Conservation (phyloP, 1,284 basidiomycete genomes). For the Sparassis latifolia region DNA sequence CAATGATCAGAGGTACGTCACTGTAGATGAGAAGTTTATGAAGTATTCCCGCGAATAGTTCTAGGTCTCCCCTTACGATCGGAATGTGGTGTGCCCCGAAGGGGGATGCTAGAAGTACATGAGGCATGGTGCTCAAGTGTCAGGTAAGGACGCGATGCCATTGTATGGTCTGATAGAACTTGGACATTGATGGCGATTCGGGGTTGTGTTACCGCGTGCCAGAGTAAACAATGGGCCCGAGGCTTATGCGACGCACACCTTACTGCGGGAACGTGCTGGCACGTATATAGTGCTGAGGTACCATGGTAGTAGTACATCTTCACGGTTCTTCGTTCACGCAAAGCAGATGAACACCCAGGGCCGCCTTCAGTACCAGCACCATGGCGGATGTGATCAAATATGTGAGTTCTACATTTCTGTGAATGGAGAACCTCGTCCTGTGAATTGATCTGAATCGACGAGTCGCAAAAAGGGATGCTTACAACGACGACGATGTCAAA, state of each 20-base stretch:
- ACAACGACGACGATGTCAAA: too few relatives aligned
- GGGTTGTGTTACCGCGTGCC: slow-evolving; percentile 6
- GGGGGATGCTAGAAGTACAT: background rate
- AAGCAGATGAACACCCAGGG: background rate
- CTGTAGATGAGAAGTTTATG: slow-evolving; percentile 3
- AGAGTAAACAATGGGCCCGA: slow-evolving; percentile 10
- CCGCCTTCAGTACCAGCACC: too few relatives aligned
- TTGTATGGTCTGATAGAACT: slow-evolving; percentile 13
- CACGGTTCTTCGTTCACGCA: background rate
- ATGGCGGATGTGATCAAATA: too few relatives aligned
- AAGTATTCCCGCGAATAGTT: slow-evolving; percentile 12
- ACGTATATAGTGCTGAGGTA: background rate
- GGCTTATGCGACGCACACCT: background rate
- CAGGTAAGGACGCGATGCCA: background rate
- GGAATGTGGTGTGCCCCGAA: too few relatives aligned
- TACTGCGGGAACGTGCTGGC: background rate
- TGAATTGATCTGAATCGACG: too few relatives aligned
- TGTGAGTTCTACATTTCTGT: too few relatives aligned
- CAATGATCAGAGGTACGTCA: slow-evolving; percentile 11
- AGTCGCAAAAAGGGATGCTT: too few relatives aligned
- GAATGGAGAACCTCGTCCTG: too few relatives aligned
- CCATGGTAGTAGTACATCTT: background rate
- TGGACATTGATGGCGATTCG: slow-evolving; percentile 9
- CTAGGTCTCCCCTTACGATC: slow-evolving; percentile 7
- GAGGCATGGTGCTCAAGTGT: slow-evolving; percentile 5